A percentile compares a stretch with the other conserved stretches of the same genome.
Evolutionary conservation across 768 basidiomycete genomes (phyloP).

Genomic region (Suillus spraguei): DNA sequence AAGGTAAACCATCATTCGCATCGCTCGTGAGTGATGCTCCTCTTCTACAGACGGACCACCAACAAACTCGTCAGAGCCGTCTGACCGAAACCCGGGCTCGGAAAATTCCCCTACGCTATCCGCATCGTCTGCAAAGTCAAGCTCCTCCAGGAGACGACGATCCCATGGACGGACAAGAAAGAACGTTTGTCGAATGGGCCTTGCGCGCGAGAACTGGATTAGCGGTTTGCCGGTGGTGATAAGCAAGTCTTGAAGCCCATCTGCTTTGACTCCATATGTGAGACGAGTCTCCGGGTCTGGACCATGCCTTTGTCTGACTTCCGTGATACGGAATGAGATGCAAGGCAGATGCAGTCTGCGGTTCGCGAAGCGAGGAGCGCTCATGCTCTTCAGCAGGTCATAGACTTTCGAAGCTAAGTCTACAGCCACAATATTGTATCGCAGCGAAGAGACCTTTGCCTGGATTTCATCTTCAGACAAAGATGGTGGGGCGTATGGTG

Average conservation of each 20-base stretch:
- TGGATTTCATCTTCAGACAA: not conserved
- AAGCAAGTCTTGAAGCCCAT: not conserved
- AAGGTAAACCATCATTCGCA: not conserved
- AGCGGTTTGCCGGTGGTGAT: not conserved
- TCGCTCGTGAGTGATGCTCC: not conserved
- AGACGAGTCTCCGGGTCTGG: not conserved
- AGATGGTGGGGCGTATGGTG: not conserved
- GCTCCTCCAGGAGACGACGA: not conserved
- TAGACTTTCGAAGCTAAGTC: not conserved
- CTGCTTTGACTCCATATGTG: not conserved
- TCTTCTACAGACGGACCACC: not conserved
- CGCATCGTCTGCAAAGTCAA: not conserved
- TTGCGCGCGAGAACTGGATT: not conserved
- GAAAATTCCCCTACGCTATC: not conserved
- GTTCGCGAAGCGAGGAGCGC: not conserved
- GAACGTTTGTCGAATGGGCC: not conserved
- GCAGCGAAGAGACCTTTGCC: not conserved
- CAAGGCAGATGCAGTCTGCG: constrained; percentile 2
- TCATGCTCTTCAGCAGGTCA: not conserved
- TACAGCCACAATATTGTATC: not conserved
- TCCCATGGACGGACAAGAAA: constrained; percentile 1
- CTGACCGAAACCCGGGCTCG: not conserved
- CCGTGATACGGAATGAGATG: not conserved
- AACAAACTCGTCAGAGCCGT: not conserved
- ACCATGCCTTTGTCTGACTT: not conserved